These are phyloP conservation scores for Macadamia integrifolia DNA, from an alignment of 164 flowering plant species.

Conservation along the genomic window DNA sequence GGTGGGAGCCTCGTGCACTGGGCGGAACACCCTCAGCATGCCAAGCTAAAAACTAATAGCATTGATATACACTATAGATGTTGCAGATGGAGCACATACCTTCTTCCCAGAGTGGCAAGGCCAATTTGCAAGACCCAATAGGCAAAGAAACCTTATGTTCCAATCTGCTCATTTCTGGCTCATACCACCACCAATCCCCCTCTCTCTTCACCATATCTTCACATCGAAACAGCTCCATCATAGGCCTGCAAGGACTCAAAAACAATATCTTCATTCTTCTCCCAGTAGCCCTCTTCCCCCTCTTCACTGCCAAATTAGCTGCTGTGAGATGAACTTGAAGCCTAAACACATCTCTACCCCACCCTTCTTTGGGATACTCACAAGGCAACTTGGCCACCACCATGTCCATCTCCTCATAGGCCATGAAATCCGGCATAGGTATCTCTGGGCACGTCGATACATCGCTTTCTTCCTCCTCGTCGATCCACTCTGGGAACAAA, in stretches of 20 bases:
- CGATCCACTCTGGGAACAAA: slow-evolving; percentile 94
- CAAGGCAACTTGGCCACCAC: slow-evolving; percentile 77
- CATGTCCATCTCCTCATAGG: slow-evolving; percentile 40
- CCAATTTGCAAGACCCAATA: slow-evolving; percentile 73
- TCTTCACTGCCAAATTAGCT: slow-evolving; percentile 61
- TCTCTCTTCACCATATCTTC: slow-evolving; percentile 58
- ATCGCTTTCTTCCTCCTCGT: slow-evolving; percentile 79
- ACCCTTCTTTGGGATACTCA: slow-evolving; percentile 48
- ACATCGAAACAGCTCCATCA: slow-evolving; percentile 83
- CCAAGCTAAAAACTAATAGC: no score
- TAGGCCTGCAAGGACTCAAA: slow-evolving; percentile 71
- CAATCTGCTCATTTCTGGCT: slow-evolving; percentile 43
- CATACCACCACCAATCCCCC: slow-evolving; percentile 80
- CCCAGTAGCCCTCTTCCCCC: slow-evolving; percentile 42
- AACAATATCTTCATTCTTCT: slow-evolving; percentile 50
- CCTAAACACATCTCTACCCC: slow-evolving; percentile 64
- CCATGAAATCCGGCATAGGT: slow-evolving; percentile 61
- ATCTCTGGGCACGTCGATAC: slow-evolving; percentile 73
- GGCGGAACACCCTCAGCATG: no score
- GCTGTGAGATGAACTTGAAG: slow-evolving; percentile 70
- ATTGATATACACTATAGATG: background rate
- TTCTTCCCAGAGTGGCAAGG: slow-evolving; percentile 81
- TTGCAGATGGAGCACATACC: slow-evolving; percentile 34
- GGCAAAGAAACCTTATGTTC: slow-evolving; percentile 70
- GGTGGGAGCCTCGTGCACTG: no score